Evolutionary conservation across 331 rosid species (phyloP).

Genomic region (Phaseolus coccineus): DNA sequence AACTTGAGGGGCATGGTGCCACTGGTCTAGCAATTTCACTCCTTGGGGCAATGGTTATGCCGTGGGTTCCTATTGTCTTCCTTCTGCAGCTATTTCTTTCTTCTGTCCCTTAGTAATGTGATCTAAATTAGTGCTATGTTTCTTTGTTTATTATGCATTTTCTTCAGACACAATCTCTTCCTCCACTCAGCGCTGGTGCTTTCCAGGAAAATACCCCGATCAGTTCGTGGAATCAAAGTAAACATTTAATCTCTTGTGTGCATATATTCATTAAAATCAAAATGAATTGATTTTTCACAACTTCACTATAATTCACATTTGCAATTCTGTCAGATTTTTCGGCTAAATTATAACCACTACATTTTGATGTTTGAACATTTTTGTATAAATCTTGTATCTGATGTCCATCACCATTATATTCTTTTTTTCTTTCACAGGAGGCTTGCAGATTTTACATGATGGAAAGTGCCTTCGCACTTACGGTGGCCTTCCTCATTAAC

Average conservation of each 20-base stretch:
- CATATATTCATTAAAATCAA: conserved; percentile 5
- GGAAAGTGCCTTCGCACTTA: conserved; percentile 84
- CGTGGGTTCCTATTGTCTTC: conserved; percentile 58
- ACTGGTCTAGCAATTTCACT: conserved; percentile 91
- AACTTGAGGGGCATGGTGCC: conserved; percentile 80
- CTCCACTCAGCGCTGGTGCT: conserved; percentile 93
- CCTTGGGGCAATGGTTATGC: conserved; percentile 96
- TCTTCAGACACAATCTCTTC: conserved; percentile 79
- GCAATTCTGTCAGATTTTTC: too few relatives aligned
- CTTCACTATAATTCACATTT: too few relatives aligned
- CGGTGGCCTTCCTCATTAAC: conserved; percentile 80
- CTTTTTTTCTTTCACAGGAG: conserved; percentile 54
- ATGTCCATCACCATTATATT: not conserved
- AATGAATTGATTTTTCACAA: too few relatives aligned
- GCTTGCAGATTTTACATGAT: conserved; percentile 84
- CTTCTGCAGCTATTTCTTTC: conserved; percentile 3
- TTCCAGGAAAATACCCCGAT: conserved; percentile 84
- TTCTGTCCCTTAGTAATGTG: not conserved
- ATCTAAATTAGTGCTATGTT: conserved; percentile 23
- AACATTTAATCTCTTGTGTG: conserved; percentile 30
- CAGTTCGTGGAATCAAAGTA: conserved; percentile 71
- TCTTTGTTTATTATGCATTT: conserved; percentile 38
- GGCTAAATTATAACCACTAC: too few relatives aligned
- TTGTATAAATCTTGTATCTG: too few relatives aligned
- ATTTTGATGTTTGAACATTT: too few relatives aligned